Conservation (phyloP, 169 alveolate species). For the Cryptosporidium canis region DNA sequence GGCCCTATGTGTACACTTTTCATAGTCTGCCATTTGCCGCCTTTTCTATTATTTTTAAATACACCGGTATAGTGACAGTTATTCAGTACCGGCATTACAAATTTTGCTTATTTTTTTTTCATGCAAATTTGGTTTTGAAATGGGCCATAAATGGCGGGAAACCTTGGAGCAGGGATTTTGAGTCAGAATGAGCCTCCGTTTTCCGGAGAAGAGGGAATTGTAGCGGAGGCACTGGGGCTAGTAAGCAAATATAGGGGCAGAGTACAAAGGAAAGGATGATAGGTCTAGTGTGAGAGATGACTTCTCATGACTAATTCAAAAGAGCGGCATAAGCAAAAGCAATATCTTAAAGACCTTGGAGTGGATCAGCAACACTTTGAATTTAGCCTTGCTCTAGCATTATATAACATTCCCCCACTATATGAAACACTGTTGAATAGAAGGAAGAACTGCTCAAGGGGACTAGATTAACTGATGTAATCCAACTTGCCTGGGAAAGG, state of each 20-base stretch:
- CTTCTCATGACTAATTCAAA: neutral
- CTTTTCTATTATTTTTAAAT: neutral
- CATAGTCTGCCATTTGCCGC: conserved; percentile 7
- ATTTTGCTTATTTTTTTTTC: neutral
- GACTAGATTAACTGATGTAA: neutral
- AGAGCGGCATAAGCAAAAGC: neutral
- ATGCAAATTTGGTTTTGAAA: neutral
- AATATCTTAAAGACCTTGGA: neutral
- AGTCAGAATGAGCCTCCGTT: neutral
- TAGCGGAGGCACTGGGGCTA: neutral
- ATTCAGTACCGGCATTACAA: neutral
- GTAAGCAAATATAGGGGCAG: neutral
- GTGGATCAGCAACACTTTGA: neutral
- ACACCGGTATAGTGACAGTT: neutral
- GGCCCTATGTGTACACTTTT: neutral
- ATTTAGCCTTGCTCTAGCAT: neutral
- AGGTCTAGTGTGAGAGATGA: neutral
- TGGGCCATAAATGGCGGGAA: neutral
- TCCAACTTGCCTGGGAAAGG: too few relatives aligned
- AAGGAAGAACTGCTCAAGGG: neutral
- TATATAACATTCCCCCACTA: neutral
- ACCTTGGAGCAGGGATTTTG: neutral
- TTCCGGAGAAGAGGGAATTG: neutral
- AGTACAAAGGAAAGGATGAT: neutral
- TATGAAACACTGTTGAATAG: neutral